Percentiles rank a stretch among this genome's conserved stretches.
Conservation (phyloP, 371 early-diverging fungal species). For the Apophysomyces ossiformis region DNA sequence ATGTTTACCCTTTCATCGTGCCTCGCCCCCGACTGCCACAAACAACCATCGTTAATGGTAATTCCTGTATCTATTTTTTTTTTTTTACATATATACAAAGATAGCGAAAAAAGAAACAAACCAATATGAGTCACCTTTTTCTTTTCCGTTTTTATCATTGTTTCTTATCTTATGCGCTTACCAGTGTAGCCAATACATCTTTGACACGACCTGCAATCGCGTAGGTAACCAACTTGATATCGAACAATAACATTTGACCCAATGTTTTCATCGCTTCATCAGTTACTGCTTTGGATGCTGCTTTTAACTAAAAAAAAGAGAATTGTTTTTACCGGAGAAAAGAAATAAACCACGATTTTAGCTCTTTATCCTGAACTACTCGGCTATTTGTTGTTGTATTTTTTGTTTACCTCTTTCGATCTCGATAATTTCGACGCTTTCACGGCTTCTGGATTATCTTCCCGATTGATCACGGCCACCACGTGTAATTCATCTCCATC, state of each 20-base stretch:
- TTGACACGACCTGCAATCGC: conserved; percentile 58
- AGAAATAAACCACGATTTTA: not conserved
- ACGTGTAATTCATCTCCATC: conserved; percentile 61
- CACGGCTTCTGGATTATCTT: conserved; percentile 48
- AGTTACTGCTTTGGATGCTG: conserved; percentile 27
- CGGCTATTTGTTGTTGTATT: conserved; percentile 1
- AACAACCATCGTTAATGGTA: conserved; percentile 51
- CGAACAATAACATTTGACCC: conserved; percentile 47
- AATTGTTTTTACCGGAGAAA: not conserved
- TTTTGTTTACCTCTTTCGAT: conserved; percentile 30
- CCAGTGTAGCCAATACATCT: conserved; percentile 32
- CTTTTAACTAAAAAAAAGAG: conserved; percentile 31
- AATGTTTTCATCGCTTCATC: conserved; percentile 32
- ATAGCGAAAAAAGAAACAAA: not conserved
- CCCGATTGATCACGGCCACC: conserved; percentile 51
- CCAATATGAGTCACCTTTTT: not conserved
- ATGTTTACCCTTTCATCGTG: conserved; percentile 46
- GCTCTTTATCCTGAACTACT: not conserved
- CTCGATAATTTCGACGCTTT: conserved; percentile 29
- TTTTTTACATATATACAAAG: too few relatives aligned
- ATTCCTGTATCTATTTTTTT: conserved; percentile 34
- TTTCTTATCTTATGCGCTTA: not conserved
- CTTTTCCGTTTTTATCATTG: not conserved
- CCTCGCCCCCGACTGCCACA: conserved; percentile 54
- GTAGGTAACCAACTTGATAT: conserved; percentile 55